Evolutionary conservation across 257 asterid species (phyloP), one percentile per base, ranked within the genome.

Genomic region (Eucommia ulmoides): DNA sequence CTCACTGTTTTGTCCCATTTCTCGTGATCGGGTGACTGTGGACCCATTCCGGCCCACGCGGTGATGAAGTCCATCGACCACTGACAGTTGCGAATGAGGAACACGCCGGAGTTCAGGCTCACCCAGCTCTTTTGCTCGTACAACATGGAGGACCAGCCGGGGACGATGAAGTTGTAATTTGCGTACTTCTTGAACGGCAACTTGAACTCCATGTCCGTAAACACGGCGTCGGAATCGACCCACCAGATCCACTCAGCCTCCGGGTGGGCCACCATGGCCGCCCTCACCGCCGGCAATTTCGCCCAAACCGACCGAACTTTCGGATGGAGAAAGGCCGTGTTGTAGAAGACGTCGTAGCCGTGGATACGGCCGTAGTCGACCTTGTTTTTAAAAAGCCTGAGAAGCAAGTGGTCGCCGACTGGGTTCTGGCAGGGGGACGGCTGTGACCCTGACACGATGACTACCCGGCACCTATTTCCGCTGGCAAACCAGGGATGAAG

Each of bases 201-300:
- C 70, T 60, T 62, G 51, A 83, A 86, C 52, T 83, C 96, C 94
- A 86, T 80, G 56, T 86, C 89, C 0, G 96, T 83, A 29, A 86
- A 80, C 3, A 83, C 68, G 0, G 96, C 96, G 20, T 83, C 94
- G 1, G 89, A 83, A 20, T 86, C 96, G 33, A 86, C 24, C 96
- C 94, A 86, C 53, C 78, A 62, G 22, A 83, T 47, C 94, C 96
- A 86, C 62, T 83, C 96, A 0, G 53, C 50, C 25, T 83, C 83
- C 0, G 96, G 96, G 19, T 78, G 94, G 44, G 93, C 89, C 65
- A 86, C 8, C 96, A 86, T 86, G 1, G 96, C 70, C 8, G 84
- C 87, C 61, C 82, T 65, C 19, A 76, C 63, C 1, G 74, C 3
- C 4, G 96, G 86, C 6, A 80, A 66, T 51, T 86, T 86, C 2